Evolutionary conservation across 2,329 filamentous ascomycete species (phyloP).

Genomic region (Colletotrichum somersetense): DNA sequence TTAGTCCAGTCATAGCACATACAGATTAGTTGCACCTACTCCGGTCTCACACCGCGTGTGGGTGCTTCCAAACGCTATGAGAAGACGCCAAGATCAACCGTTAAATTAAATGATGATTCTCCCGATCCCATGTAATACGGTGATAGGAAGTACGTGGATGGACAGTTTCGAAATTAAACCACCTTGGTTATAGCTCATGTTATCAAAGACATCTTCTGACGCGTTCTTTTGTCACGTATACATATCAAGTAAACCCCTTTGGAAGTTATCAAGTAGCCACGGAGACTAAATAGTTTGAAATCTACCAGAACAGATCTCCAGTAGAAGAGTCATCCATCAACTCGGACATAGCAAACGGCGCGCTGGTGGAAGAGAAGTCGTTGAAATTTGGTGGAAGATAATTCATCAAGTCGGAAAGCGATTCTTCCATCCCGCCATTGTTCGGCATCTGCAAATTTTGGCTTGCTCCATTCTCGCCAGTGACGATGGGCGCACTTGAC

Average conservation of each 20-base stretch:
- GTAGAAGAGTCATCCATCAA: constrained; percentile 32
- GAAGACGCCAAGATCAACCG: neutral
- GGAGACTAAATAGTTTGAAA: fast-evolving
- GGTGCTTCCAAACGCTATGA: too few relatives aligned
- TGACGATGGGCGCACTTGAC: neutral
- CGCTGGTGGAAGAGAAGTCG: neutral
- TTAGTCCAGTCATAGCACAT: neutral
- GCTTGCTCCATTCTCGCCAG: neutral
- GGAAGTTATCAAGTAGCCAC: neutral
- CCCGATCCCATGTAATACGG: neutral
- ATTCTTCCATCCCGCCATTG: constrained; percentile 6
- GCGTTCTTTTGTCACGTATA: neutral
- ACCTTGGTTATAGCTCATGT: fast-evolving
- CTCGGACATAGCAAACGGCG: constrained; percentile 23
- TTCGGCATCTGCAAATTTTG: neutral
- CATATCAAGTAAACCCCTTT: fast-evolving
- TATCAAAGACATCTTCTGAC: neutral
- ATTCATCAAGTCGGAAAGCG: constrained; percentile 11
- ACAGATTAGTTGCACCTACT: too few relatives aligned
- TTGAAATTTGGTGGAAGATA: constrained; percentile 32
- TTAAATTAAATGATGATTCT: neutral
- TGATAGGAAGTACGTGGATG: neutral
- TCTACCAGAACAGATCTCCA: constrained; percentile 34
- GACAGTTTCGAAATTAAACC: neutral
- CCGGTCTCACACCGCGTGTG: too few relatives aligned